Base-by-base conservation (phyloP, 106 monocot species). In the Gastrodia elata region DNA sequence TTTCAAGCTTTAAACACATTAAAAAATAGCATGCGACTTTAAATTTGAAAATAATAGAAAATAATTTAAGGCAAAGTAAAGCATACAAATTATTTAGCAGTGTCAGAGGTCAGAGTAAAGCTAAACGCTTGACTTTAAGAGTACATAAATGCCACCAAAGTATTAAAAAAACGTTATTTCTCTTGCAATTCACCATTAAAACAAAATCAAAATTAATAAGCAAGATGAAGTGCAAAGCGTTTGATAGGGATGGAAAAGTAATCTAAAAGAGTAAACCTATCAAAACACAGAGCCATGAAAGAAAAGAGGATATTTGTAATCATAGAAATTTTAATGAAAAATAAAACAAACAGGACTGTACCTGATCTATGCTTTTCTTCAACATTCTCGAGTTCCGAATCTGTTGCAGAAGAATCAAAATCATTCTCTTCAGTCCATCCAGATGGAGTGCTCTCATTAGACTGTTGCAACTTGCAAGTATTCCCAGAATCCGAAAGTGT, bases 391-490 rank as follows among this genome's bases (percentile, higher is more conserved):
- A 37, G 36, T 37, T 75, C 85, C 32, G 82, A 80, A 59, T 76
- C 77, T 71, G 83, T 77, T 10, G 79, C 73, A 57, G 73, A 73
- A 73, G 91, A 83, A 52, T 78, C 78, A 52, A 70, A 78, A 35
- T 72, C 78, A 26, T 72, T 78, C 36, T 73, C 78, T 48, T 78
- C 78, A 65, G 72, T 72, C 65, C 48, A 48, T 27, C 27, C 37
- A 67, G 78, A 78, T 46, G 83, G 87, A 56, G 81, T 75, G 71
- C 72, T 56, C 56, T 84, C 88, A 52, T 77, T 76, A 33, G 75
- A 65, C 10, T 64, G 30, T 6, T 76, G 42, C 74, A 79, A 41
- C 22, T 65, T 40, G 28, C 77, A 68, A 67, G 65, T 73, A 73
- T 67, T 80, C 30, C 61, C 78, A 46, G 73, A 55, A 22, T 81